These are phyloP conservation scores for Petunia axillaris DNA, from an alignment of 257 asterid genomes.

Conservation along the genomic window DNA sequence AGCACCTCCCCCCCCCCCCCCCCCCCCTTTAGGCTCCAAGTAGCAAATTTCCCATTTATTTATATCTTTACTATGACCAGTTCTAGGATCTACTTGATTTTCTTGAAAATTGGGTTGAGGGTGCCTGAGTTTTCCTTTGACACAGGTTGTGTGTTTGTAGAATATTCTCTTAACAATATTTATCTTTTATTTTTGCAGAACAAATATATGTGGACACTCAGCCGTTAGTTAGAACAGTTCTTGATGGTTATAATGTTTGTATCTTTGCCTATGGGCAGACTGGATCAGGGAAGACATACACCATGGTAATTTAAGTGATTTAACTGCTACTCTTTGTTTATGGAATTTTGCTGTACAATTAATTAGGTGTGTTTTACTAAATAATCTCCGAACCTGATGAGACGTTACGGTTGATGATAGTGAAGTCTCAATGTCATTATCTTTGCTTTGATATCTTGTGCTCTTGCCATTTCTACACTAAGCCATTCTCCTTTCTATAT, in stretches of 20 bases:
- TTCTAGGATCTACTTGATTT: not conserved
- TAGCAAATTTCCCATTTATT: not conserved
- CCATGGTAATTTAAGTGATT: conserved; percentile 61
- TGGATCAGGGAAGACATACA: conserved; percentile 91
- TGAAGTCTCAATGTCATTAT: too few relatives aligned
- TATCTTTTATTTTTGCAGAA: conserved; percentile 53
- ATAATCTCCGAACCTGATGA: too few relatives aligned
- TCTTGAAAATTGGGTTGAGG: not conserved
- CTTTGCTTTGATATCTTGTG: too few relatives aligned
- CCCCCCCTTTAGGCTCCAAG: not conserved
- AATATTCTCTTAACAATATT: conserved; percentile 25
- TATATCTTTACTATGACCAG: not conserved
- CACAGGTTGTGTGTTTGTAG: conserved; percentile 6
- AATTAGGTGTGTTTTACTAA: too few relatives aligned
- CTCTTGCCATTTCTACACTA: too few relatives aligned
- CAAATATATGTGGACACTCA: conserved; percentile 79
- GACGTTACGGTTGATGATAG: too few relatives aligned
- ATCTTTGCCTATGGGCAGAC: conserved; percentile 95
- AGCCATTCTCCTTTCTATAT: too few relatives aligned
- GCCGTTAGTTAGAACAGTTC: conserved; percentile 78
- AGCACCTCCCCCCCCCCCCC: not conserved
- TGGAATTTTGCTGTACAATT: not conserved
- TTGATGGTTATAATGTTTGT: conserved; percentile 90
- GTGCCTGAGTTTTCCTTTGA: not conserved
- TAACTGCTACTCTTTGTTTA: not conserved